These are phyloP conservation scores for Cyclocybe cylindracea DNA, from an alignment of 768 basidiomycete species.

Conservation along the genomic window DNA sequence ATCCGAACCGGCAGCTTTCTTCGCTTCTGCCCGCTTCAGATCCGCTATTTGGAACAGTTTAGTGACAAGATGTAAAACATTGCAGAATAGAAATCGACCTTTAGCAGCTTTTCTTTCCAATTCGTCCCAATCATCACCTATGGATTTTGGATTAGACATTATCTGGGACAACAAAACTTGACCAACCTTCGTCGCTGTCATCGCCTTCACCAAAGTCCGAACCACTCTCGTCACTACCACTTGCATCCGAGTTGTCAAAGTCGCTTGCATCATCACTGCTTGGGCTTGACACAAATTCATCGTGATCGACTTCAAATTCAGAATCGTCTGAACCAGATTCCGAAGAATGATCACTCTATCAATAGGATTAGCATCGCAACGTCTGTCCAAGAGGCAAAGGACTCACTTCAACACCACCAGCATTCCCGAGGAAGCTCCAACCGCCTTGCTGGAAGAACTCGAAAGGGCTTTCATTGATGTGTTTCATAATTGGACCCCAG, in stretches of 20 bases:
- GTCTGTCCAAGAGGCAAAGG: background rate
- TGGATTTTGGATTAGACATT: slow-evolving; percentile 10
- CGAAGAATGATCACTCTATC: slow-evolving; percentile 43
- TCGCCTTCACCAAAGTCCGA: slow-evolving; percentile 60
- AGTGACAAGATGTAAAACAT: slow-evolving; percentile 14
- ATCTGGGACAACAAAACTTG: background rate
- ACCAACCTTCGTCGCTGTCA: slow-evolving; percentile 65
- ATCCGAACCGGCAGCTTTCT: slow-evolving; percentile 47
- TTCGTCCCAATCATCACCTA: slow-evolving; percentile 96
- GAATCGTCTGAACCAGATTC: slow-evolving; percentile 47
- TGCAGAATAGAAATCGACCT: slow-evolving; percentile 48
- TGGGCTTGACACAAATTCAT: slow-evolving; percentile 53
- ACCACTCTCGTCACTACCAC: slow-evolving; percentile 62
- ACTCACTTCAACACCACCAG: slow-evolving; percentile 68
- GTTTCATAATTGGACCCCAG: slow-evolving; percentile 99
- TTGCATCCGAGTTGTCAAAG: slow-evolving; percentile 66
- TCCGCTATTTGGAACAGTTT: slow-evolving; percentile 37
- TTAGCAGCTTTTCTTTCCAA: slow-evolving; percentile 90
- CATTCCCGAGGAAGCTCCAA: slow-evolving; percentile 86
- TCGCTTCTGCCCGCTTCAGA: slow-evolving; percentile 45
- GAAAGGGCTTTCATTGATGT: slow-evolving; percentile 92
- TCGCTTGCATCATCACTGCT: slow-evolving; percentile 65
- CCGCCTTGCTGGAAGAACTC: slow-evolving; percentile 97
- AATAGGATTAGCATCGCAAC: background rate
- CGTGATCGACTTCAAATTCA: slow-evolving; percentile 58